phyloP scores from a whole-genome alignment of 495 filamentous ascomycete species.

The Clavariopsis aquatica region DNA sequence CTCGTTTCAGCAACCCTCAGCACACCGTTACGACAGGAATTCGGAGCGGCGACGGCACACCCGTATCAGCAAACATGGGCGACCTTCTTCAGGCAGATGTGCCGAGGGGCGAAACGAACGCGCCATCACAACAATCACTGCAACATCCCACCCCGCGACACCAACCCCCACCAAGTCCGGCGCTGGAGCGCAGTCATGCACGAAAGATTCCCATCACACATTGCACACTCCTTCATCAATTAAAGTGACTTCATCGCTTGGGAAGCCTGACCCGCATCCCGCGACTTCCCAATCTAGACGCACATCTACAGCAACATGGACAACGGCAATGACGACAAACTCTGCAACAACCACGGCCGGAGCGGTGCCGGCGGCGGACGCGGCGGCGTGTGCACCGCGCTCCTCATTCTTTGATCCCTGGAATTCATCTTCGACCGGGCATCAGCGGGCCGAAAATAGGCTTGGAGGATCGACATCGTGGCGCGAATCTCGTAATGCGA shows the following conservation, averaged over 20 bases:
- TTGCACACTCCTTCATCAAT: conserved; percentile 1
- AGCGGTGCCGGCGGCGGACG: not conserved
- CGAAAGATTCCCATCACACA: conserved; percentile 2
- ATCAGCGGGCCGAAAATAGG: conserved; percentile 70
- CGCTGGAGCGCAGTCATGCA: not conserved
- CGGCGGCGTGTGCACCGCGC: conserved; percentile 54
- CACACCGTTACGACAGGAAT: not conserved
- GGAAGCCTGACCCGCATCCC: not conserved
- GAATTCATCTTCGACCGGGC: conserved; percentile 78
- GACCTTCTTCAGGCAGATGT: not conserved
- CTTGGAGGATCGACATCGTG: conserved; percentile 64
- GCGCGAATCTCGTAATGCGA: conserved; percentile 66
- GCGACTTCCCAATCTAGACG: not conserved
- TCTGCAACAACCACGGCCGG: too few relatives aligned
- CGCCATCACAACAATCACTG: not conserved
- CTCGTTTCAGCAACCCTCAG: conserved; percentile 9
- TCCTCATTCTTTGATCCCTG: conserved; percentile 70
- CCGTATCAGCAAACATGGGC: not conserved
- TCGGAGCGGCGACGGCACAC: not conserved
- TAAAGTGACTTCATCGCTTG: conserved; percentile 4
- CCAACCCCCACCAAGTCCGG: not conserved
- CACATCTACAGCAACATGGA: not conserved
- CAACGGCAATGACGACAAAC: not conserved
- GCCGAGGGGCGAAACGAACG: not conserved
- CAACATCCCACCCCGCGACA: not conserved